Base-by-base conservation (phyloP, 768 basidiomycete genomes). In the Postia placenta region DNA sequence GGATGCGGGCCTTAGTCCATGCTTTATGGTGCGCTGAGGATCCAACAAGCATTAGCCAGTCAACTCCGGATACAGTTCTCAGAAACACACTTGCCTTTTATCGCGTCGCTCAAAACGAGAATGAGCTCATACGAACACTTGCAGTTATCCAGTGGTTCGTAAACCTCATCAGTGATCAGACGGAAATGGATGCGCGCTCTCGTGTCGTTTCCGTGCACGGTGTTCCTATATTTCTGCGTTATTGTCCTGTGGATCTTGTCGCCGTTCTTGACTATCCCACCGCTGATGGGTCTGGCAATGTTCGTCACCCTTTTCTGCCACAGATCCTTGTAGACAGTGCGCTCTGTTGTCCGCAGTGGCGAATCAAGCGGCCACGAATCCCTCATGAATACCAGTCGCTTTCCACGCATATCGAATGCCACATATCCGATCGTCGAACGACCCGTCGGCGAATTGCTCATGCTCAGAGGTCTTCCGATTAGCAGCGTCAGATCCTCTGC, bases 381-480 rank as follows among this genome's bases (percentile, higher is more conserved):
- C 47, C 53, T 53, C 23, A 56, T 20, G 33, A 50, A 56, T 24
- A 45, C 49, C 17, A 56, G 46, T 11, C 40, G 28, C 12, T 40
- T 22, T n/a, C 28, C 25, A 19, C 3, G 3, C 37, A 50, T 20
- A 36, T 56, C 49, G 41, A 39, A 35, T 1, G 52, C 55, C 19
- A 56, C 33, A 22, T 56, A 53, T 17, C 55, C 48, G n/a, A 36
- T 44, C 2, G 55, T 53, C 2, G 41, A 47, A 5, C 54, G 47
- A 1, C 54, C 54, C 5, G 26, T 36, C 4, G 51, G 42, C 2
- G 47, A 48, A 12, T 27, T 11, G 19, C 47, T 48, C 4, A 25
- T 20, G 25, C 48, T 49, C 17, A 20, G 6, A 5, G 43, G 50
- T 19, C 39, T 48, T 22, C 43, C 50, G 19, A 55, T 45, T 0